phyloP scores from a whole-genome alignment of 1,284 basidiomycete genomes.

The Mycosarcoma mackinlayi region DNA sequence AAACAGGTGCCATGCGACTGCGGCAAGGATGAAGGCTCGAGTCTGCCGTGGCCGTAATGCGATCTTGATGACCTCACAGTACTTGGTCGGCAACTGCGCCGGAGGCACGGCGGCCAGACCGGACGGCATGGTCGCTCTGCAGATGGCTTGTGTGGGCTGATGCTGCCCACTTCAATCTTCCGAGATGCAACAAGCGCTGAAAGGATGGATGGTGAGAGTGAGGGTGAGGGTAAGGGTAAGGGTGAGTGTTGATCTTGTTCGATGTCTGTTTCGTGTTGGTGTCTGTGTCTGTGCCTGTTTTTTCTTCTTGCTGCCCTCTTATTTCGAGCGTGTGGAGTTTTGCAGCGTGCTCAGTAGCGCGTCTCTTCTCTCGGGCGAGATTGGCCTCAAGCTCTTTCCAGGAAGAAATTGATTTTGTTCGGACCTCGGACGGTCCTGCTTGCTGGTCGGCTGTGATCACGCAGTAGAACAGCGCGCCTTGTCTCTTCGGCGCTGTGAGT shows the following conservation, averaged over 20 bases:
- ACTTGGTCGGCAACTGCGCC: slow-evolving; percentile 47
- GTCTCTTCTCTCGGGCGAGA: slow-evolving; percentile 30
- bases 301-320: too few species aligned
- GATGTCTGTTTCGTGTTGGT: slow-evolving; percentile 1
- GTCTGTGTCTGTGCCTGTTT: not conserved
- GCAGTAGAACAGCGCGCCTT: not conserved
- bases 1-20: slow-evolving; percentile 32
- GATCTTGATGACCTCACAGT: slow-evolving; percentile 45
- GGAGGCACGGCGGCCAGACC: slow-evolving; percentile 36
- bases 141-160: too few species aligned
- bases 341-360: slow-evolving; percentile 3
- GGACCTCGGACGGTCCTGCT: too few species aligned
- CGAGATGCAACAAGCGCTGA: not conserved
- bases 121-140: slow-evolving; percentile 19
- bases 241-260: slow-evolving; percentile 16
- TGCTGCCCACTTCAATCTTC: too few species aligned
- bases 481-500: too few species aligned
- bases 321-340: slow-evolving; percentile 29
- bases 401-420: not conserved
- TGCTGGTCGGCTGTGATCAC: not conserved
- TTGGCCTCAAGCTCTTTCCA: too few species aligned
- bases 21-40: slow-evolving; percentile 48
- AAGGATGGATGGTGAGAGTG: not conserved
- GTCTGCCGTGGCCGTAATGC: slow-evolving; percentile 54
- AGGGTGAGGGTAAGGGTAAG: not conserved